Base-by-base conservation (phyloP, 2,329 filamentous ascomycete species). In the Cercospora zeae-maydis region DNA sequence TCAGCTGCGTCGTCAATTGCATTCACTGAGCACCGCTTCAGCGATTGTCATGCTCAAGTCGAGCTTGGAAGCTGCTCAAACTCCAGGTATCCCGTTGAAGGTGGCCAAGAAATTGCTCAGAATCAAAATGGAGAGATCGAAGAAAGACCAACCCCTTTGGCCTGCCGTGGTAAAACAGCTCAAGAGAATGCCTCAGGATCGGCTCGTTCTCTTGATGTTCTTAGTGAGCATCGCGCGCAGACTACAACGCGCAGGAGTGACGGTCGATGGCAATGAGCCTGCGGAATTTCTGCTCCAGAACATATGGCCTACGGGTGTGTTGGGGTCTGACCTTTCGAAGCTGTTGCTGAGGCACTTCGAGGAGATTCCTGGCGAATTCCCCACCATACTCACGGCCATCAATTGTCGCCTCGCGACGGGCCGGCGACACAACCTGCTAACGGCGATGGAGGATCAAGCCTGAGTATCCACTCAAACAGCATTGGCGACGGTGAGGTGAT, bases 191-290 rank as follows among this genome's bases (percentile, higher is more conserved):
- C 66, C 66, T 49, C 59, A 63, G 21, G 63, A 67, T 2, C 53
- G 45, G 10, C 47, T 64, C 33, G 63, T 63, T 8, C 53, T 58
- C 11, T 53, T 67, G 16, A 67, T 67, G 61, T 67, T 67, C 62
- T 49, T 64, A 11, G 59, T 63, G 8, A 37, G 59, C 14, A 45
- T 67, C 27, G 63, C 66, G 19, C 61, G 62, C 34, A 59, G 56
- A 27, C 54, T 67, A 10, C 56, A 64, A 27, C 56, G 47, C 9
- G 34, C 57, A 24, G 53, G 39, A 6, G 33, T 65, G 16, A 58
- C 62, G 19, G 63, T 67, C 19, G 59, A 66, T 55, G 63, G 59
- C 14, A 24, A 54, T 7, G 58, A 63, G 34, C 60, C 66, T 5
- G 62, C 63, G 11, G 51, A 52, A 1, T 66, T 57, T 42, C 52